Base-by-base conservation (phyloP, 2,329 filamentous ascomycete genomes). In the Venturia carpophila region DNA sequence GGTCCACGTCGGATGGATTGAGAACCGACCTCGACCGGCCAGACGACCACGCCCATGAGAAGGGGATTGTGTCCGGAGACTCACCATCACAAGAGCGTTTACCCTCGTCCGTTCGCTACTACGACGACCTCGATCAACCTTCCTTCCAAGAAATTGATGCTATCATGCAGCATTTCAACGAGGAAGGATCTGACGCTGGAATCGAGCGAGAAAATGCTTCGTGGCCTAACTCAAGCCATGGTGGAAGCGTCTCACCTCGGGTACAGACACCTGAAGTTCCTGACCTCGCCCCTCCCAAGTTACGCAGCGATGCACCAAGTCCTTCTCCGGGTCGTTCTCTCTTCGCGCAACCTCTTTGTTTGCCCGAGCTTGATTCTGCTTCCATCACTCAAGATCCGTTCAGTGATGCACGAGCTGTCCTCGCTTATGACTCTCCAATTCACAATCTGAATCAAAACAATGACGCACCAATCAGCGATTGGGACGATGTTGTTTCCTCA, bases 101-200 rank as follows among this genome's bases (percentile, higher is more conserved):
- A 34, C 64, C 60, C 15, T 63, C 64, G 21, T 63, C 58, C 19
- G 60, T 66, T 11, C 64, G 64, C 43, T 66, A 66, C n/a, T 66
- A 21, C 21, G 60, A 66, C n/a, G 64, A 66, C 13, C 43, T 64
- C n/a, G 71, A 71, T 39, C 70, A 79, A 62, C 77, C 79, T 42
- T 80, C 87, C 0, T 90, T 90, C 70, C 88, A 93, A 69, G 92
- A 97, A 72, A 92, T 97, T 71, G 92, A 97, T 78, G 91, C 89
- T 56, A 87, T 97, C 63, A 96, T 97, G 91, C 85, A 88, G 68
- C 88, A 94, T 67, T 83, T 97, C 70, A 88, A 91, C 70, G 83
- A 87, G 66, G 84, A 82, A 60, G 86, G 91, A 69, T 89, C 88
- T 1, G 86, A 88, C 63, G 84, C 89, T 73, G 90, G 90, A 15